These are phyloP conservation scores for Cyathus striatus DNA, from an alignment of 768 basidiomycete species.

Conservation along the genomic window DNA sequence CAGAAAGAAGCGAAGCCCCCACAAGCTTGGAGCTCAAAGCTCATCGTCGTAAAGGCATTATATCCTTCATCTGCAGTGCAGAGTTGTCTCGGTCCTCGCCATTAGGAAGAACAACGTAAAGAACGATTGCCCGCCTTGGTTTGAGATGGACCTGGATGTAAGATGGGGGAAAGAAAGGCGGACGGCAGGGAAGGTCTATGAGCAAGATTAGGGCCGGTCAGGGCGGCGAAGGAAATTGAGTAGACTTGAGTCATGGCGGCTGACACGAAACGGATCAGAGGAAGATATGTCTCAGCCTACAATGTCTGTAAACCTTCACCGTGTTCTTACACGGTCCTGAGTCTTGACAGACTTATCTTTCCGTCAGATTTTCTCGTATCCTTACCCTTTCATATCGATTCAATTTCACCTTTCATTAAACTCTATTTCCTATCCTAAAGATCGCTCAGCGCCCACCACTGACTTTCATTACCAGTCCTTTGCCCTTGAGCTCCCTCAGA, in stretches of 20 bases:
- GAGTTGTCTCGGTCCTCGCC: conserved; percentile 69
- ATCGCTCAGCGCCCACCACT: neutral
- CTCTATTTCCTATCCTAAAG: neutral
- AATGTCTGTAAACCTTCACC: no score
- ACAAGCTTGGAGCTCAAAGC: conserved; percentile 14
- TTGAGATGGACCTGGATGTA: conserved; percentile 54
- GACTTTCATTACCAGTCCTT: no score
- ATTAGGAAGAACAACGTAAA: conserved; percentile 59
- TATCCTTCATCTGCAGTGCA: conserved; percentile 47
- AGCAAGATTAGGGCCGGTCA: conserved; percentile 33
- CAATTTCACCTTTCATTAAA: neutral
- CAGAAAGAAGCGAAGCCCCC: conserved; percentile 55
- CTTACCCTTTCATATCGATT: neutral
- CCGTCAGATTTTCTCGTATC: no score
- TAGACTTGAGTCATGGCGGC: no score
- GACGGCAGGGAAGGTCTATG: conserved; percentile 12
- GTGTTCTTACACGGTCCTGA: no score
- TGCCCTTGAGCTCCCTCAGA: no score
- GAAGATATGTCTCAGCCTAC: no score
- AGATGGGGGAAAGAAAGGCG: conserved; percentile 29
- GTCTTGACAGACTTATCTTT: no score
- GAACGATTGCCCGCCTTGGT: conserved; percentile 60
- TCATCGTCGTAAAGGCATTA: conserved; percentile 54
- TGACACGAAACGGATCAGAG: no score
- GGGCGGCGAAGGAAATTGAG: no score